Evolutionary conservation across 2,329 filamentous ascomycete species (phyloP).

Genomic region (Verticillium nonalfalfae): DNA sequence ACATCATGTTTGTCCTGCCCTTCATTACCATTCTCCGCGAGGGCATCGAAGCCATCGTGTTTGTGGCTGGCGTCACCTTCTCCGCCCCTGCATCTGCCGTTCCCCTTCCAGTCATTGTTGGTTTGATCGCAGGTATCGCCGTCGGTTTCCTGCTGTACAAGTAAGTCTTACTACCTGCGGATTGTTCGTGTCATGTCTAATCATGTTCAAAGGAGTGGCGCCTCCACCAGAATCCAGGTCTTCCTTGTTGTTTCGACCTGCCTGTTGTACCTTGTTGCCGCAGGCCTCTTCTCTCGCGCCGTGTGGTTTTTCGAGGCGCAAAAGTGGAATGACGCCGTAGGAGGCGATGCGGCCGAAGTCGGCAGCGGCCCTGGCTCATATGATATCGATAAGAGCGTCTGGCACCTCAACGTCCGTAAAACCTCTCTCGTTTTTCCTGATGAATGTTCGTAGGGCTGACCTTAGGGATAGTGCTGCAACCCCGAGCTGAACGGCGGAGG

Average conservation of each 20-base stretch:
- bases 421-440: constrained; percentile 4
- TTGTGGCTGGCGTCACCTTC: constrained; percentile 78
- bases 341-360: constrained; percentile 46
- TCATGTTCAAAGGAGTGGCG: constrained; percentile 27
- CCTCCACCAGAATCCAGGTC: constrained; percentile 47
- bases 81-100: constrained; percentile 69
- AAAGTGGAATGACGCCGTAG: constrained; percentile 59
- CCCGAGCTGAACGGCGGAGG: constrained; percentile 65
- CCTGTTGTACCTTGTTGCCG: constrained; percentile 77
- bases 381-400: constrained; percentile 70
- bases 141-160: constrained; percentile 75
- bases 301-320: constrained; percentile 71
- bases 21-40: constrained; percentile 86
- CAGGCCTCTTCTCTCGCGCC: constrained; percentile 71
- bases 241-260: constrained; percentile 81
- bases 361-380: constrained; percentile 66
- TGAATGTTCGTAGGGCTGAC: neutral
- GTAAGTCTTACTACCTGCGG: constrained; percentile 36
- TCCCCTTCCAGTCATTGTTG: constrained; percentile 69
- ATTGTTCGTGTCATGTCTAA: neutral
- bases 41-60: constrained; percentile 80
- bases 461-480: constrained; percentile 60
- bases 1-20: constrained; percentile 79
- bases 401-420: constrained; percentile 70
- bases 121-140: constrained; percentile 57